Percentiles rank a stretch among this genome's conserved stretches.
Evolutionary conservation across 2,329 filamentous ascomycete species (phyloP).

Genomic region (Fusarium armeniacum): DNA sequence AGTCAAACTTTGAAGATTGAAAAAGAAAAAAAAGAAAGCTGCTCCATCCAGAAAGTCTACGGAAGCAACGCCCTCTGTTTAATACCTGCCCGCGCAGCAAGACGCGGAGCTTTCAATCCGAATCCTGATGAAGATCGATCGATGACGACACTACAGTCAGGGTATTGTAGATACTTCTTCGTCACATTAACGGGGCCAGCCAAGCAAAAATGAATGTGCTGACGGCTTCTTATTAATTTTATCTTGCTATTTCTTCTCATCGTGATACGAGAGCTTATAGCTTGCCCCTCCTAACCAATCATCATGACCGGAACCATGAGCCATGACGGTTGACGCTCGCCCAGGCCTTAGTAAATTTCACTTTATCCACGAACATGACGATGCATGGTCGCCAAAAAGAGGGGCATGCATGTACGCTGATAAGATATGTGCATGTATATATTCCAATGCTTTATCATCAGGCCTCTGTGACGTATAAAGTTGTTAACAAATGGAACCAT

Average conservation of each 20-base stretch:
- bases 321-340: slow-evolving; percentile 16
- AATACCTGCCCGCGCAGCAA: slow-evolving; percentile 16
- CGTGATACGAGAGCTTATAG: slow-evolving; percentile 1
- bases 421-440: neutral
- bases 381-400: slow-evolving; percentile 12
- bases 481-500: slow-evolving; percentile 7
- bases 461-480: slow-evolving; percentile 20
- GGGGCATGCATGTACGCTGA: neutral
- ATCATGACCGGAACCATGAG: slow-evolving; percentile 5
- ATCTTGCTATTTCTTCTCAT: neutral
- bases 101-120: slow-evolving; percentile 42
- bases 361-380: slow-evolving; percentile 25
- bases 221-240: slow-evolving; percentile 8
- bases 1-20: neutral
- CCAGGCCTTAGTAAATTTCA: neutral
- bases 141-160: slow-evolving; percentile 45
- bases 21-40: neutral
- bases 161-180: slow-evolving; percentile 25
- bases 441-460: slow-evolving; percentile 3
- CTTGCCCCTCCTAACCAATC: slow-evolving; percentile 13
- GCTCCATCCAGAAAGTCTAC: neutral
- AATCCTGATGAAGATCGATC: slow-evolving; percentile 45
- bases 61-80: slow-evolving; percentile 9
- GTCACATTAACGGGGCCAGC: slow-evolving; percentile 41
- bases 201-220: slow-evolving; percentile 23